phyloP scores from a whole-genome alignment of 768 basidiomycete species.

The Suillus hirtellus region DNA sequence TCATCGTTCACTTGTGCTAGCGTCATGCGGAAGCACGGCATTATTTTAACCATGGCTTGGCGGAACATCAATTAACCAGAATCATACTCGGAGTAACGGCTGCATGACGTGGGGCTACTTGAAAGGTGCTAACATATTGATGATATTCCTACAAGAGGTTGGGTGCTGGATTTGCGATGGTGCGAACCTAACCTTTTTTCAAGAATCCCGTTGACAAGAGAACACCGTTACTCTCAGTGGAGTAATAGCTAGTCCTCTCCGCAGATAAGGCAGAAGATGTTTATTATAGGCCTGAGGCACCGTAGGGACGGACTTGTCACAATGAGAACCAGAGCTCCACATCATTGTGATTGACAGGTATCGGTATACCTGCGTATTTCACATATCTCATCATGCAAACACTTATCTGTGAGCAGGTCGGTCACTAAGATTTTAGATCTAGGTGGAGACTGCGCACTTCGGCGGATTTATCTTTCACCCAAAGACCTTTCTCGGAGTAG shows the following conservation, averaged over 20 bases:
- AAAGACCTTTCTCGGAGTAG: not conserved
- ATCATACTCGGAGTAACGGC: not conserved
- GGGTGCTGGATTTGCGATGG: not conserved
- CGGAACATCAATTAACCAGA: conserved; percentile 2
- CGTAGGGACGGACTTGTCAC: not conserved
- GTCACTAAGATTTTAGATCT: not conserved
- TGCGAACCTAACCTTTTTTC: conserved; percentile 5
- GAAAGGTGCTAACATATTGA: too few species aligned
- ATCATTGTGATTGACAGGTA: not conserved
- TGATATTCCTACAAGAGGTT: not conserved
- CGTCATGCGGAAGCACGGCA: not conserved
- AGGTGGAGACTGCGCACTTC: not conserved
- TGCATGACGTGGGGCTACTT: not conserved
- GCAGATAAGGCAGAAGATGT: not conserved
- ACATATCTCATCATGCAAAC: not conserved
- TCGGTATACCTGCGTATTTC: not conserved
- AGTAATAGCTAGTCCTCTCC: not conserved
- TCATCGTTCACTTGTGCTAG: not conserved
- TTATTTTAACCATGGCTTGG: not conserved
- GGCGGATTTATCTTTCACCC: not conserved
- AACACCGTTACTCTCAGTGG: not conserved
- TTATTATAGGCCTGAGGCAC: not conserved
- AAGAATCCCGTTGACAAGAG: not conserved
- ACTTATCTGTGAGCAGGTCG: conserved; percentile 1
- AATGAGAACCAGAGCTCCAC: not conserved